phyloP scores from a whole-genome alignment of 2,329 filamentous ascomycete genomes.

The Microdochium trichocladiopsis region DNA sequence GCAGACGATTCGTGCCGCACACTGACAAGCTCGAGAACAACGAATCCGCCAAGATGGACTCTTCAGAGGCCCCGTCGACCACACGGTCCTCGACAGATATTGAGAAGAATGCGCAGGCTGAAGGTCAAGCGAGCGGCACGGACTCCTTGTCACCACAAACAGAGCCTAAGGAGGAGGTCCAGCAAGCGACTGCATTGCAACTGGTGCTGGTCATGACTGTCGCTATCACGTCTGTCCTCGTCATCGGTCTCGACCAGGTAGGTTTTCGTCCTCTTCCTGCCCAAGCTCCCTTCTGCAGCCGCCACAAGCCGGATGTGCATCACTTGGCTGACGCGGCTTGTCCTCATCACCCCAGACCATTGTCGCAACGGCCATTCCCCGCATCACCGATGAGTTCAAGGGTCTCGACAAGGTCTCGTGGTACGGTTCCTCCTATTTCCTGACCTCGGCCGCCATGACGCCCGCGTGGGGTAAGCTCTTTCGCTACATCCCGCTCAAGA shows the following conservation, averaged over 20 bases:
- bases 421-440: constrained; percentile 18
- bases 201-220: background rate
- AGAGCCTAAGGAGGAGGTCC: too few relatives aligned
- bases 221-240: background rate
- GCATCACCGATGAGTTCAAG: constrained; percentile 18
- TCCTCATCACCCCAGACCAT: background rate
- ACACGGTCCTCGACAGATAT: background rate
- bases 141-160: background rate
- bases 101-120: background rate
- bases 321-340: background rate
- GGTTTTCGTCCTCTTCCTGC: too few relatives aligned
- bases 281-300: too few relatives aligned
- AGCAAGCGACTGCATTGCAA: background rate
- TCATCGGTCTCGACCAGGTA: background rate
- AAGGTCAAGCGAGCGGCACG: background rate
- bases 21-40: background rate
- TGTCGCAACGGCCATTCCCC: constrained; percentile 9
- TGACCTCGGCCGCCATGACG: constrained; percentile 11
- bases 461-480: constrained; percentile 22
- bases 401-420: constrained; percentile 18
- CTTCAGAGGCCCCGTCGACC: background rate
- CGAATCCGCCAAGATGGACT: background rate
- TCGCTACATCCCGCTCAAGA: constrained; percentile 19
- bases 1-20: too few relatives aligned
- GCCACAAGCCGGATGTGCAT: background rate